Percentiles rank a stretch among this genome's conserved stretches.
Conservation (phyloP, 2,329 filamentous ascomycete species). For the Mycosphaerella sp. region DNA sequence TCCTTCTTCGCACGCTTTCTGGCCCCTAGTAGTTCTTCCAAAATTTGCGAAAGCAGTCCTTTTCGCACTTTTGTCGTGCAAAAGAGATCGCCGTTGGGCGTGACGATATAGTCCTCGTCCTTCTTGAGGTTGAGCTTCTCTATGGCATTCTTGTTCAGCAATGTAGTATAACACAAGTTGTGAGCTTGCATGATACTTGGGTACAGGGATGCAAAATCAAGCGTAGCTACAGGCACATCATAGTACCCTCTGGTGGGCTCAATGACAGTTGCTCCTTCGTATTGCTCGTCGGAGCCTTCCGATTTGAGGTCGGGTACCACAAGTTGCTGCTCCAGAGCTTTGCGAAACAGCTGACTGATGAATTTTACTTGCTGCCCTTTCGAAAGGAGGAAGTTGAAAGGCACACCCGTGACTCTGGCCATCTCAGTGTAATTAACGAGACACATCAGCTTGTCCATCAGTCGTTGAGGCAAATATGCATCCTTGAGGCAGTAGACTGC, state of each 20-base stretch:
- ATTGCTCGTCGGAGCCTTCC: conserved; percentile 73
- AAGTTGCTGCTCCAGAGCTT: conserved; percentile 85
- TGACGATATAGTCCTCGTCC: conserved; percentile 93
- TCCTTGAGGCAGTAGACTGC: conserved; percentile 97
- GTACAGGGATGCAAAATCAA: conserved; percentile 98
- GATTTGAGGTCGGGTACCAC: conserved; percentile 82
- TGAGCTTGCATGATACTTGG: conserved; percentile 99
- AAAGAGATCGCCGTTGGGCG: conserved; percentile 90
- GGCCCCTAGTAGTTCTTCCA: conserved; percentile 85
- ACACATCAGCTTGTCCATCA: conserved; percentile 97
- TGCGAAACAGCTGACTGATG: conserved; percentile 92
- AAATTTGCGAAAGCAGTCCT: conserved; percentile 86
- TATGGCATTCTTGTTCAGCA: conserved; percentile 71
- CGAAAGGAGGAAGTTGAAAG: conserved; percentile 88
- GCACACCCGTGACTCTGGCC: conserved; percentile 97
- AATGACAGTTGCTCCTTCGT: conserved; percentile 96
- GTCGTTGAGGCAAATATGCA: conserved; percentile 83
- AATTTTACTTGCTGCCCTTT: conserved; percentile 97
- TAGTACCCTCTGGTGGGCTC: conserved; percentile 92
- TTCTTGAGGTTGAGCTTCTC: conserved; percentile 72
- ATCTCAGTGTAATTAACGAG: conserved; percentile 99
- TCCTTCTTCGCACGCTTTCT: conserved; percentile 94
- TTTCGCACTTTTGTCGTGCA: conserved; percentile 84
- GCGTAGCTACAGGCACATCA: conserved; percentile 86
- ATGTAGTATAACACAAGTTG: conserved; percentile 94